A percentile compares a stretch with the other conserved stretches of the same genome.
Evolutionary conservation across 805 yeast genomes (phyloP).

Genomic region (Yarrowia osloensis): DNA sequence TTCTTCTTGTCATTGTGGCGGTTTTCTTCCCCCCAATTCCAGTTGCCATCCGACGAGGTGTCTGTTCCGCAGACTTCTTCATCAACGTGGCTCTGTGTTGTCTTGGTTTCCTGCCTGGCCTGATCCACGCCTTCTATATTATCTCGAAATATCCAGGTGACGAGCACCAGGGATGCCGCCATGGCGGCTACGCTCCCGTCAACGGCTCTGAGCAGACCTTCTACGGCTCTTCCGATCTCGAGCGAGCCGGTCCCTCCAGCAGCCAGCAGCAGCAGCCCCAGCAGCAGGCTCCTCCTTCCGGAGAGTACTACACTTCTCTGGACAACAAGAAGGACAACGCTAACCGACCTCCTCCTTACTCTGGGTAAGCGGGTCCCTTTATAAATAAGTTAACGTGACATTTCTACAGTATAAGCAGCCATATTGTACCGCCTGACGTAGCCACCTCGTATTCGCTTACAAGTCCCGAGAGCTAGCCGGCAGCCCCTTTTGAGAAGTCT

Average conservation of each 20-base stretch:
- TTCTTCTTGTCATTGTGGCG: conserved; percentile 67
- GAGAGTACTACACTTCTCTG: conserved; percentile 17
- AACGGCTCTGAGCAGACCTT: conserved; percentile 13
- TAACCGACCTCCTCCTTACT: conserved; percentile 28
- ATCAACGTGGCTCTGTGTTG: conserved; percentile 71
- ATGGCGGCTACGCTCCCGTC: not conserved
- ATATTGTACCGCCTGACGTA: no score
- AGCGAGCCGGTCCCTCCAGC: conserved; percentile 23
- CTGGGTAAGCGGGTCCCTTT: not conserved
- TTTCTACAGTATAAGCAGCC: not conserved
- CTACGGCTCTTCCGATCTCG: conserved; percentile 28
- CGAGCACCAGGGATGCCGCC: conserved; percentile 25
- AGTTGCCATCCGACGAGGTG: conserved; percentile 70
- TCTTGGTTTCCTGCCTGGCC: conserved; percentile 75
- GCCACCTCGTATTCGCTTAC: not conserved
- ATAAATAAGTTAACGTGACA: not conserved
- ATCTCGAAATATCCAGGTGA: conserved; percentile 66
- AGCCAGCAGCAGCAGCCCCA: conserved; percentile 19
- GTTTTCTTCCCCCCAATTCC: conserved; percentile 78
- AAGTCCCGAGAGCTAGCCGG: no score
- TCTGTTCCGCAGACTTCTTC: conserved; percentile 65
- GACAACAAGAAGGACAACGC: conserved; percentile 19
- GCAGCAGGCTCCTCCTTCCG: conserved; percentile 24
- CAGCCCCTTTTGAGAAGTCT: no score
- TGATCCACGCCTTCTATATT: conserved; percentile 75